Conservation (phyloP, 345 rosid genomes). For the Litchi chinensis region DNA sequence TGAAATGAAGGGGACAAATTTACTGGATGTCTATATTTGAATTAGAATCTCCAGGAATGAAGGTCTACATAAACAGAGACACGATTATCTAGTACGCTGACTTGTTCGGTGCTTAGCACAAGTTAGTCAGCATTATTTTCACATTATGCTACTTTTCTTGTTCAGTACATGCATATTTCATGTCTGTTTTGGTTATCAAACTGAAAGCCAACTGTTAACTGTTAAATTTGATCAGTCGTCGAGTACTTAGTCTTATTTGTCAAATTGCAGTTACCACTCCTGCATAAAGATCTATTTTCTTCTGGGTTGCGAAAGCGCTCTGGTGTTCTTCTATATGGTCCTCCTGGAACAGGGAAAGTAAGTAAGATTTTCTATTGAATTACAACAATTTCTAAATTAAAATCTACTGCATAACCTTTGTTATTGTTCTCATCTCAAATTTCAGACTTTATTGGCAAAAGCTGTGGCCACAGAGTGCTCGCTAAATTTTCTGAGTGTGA, state of each 20-base stretch:
- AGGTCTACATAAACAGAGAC: neutral
- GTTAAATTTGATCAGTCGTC: neutral
- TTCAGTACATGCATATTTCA: conserved; percentile 4
- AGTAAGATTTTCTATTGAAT: conserved; percentile 21
- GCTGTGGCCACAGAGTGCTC: conserved; percentile 99
- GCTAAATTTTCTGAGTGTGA: conserved; percentile 90
- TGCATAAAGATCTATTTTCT: conserved; percentile 93
- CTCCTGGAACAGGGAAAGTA: conserved; percentile 99
- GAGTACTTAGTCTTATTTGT: conserved; percentile 9
- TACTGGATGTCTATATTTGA: conserved; percentile 1
- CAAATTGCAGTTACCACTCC: conserved; percentile 67
- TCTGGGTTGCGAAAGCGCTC: conserved; percentile 96
- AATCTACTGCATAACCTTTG: conserved; percentile 10
- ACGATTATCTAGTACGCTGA: conserved; percentile 5
- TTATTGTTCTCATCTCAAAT: conserved; percentile 29
- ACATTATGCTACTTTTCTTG: conserved; percentile 10
- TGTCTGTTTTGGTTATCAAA: neutral
- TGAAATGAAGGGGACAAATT: neutral
- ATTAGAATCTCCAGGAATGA: neutral
- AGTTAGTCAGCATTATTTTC: conserved; percentile 6
- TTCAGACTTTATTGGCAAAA: conserved; percentile 90
- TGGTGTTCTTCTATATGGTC: conserved; percentile 97
- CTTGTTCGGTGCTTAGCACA: conserved; percentile 3
- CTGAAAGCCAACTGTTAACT: conserved; percentile 7
- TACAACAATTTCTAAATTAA: conserved; percentile 13